Conservation (phyloP, 345 rosid genomes). For the Sonneratia caseolaris region DNA sequence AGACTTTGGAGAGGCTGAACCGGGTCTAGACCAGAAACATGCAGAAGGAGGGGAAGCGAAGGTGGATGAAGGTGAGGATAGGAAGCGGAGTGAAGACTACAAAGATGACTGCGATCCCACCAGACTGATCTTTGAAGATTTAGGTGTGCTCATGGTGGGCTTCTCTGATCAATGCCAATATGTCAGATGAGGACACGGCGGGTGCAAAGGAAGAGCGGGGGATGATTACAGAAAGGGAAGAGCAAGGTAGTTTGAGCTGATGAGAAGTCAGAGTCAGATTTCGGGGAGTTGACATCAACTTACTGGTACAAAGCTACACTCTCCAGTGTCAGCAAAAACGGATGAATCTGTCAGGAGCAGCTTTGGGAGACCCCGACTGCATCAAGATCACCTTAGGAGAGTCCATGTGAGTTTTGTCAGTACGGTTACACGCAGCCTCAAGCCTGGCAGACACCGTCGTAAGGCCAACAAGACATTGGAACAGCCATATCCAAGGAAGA, state of each 20-base stretch:
- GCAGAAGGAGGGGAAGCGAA: constrained; percentile 17
- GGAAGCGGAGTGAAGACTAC: constrained; percentile 18
- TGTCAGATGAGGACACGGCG: neutral
- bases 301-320: too few relatives aligned
- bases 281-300: neutral
- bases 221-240: too few relatives aligned
- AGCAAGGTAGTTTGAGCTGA: neutral
- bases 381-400: too few relatives aligned
- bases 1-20: too few relatives aligned
- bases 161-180: neutral
- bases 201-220: neutral
- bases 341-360: too few relatives aligned
- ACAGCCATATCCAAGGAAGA: too few relatives aligned
- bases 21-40: constrained; percentile 9
- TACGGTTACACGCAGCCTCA: too few relatives aligned
- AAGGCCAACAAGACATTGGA: too few relatives aligned
- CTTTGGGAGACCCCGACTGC: too few relatives aligned
- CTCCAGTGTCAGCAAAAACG: too few relatives aligned
- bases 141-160: constrained; percentile 32
- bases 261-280: neutral
- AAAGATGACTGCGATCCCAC: constrained; percentile 36
- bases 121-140: constrained; percentile 32
- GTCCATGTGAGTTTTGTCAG: too few relatives aligned
- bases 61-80: constrained; percentile 7
- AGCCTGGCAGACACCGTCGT: too few relatives aligned